Percentiles rank a stretch among this genome's conserved stretches.
Evolutionary conservation across 78 protist genomes (phyloP).

Genomic region (Blattamonas nauphoetae): DNA sequence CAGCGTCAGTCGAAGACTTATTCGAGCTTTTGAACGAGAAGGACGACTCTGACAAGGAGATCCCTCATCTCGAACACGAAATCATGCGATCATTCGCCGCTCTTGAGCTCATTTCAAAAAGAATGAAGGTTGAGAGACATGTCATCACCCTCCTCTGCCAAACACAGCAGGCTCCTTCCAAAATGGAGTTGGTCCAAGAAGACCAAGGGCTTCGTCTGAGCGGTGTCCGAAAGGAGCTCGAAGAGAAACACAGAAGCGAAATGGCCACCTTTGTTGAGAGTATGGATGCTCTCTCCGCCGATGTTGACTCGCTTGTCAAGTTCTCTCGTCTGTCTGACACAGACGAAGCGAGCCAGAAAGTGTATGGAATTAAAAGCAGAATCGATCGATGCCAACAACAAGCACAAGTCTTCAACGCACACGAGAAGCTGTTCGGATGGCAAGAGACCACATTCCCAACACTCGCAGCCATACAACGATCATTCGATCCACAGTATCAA

Average conservation of each 20-base stretch:
- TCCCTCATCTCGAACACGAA: not conserved
- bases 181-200: not conserved
- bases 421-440: slow-evolving; percentile 13
- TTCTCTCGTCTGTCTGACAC: not conserved
- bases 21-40: not conserved
- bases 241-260: not conserved
- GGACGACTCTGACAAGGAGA: not conserved
- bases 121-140: not conserved
- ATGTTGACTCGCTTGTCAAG: not conserved
- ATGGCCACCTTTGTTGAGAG: not conserved
- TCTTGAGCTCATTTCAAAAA: not conserved
- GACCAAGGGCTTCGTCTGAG: not conserved
- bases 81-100: not conserved
- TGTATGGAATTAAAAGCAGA: not conserved
- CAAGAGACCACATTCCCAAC: not conserved
- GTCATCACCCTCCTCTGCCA: not conserved
- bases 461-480: not conserved
- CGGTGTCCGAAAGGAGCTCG: not conserved
- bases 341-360: not conserved
- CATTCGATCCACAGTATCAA: not conserved
- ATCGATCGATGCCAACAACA: not conserved
- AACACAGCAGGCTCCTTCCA: not conserved
- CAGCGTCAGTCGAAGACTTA: not conserved
- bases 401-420: slow-evolving; percentile 8
- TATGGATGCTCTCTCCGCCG: not conserved